Evolutionary conservation across 1,139 yeast genomes (phyloP).

Genomic region (Keqinozyma sinolaborantium): DNA sequence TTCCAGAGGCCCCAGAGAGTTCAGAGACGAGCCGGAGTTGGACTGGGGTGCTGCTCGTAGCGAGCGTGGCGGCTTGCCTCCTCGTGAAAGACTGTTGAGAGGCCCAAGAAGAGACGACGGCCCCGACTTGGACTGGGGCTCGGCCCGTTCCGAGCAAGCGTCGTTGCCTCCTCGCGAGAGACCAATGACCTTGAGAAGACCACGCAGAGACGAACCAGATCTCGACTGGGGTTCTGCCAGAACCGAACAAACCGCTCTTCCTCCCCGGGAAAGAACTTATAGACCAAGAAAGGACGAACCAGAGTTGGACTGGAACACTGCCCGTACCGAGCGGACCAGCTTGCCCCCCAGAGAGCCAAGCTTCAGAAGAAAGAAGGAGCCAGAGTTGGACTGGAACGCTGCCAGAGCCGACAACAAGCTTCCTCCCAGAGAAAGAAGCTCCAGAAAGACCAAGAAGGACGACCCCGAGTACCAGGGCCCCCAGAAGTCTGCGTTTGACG

Average conservation of each 20-base stretch:
- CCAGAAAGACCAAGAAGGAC: conserved; percentile 17
- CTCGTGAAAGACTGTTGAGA: conserved; percentile 38
- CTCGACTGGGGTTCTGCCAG: conserved; percentile 64
- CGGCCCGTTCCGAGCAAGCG: conserved; percentile 26
- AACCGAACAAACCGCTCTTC: conserved; percentile 26
- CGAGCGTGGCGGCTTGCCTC: conserved; percentile 28
- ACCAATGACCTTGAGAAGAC: conserved; percentile 29
- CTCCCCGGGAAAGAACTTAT: conserved; percentile 34
- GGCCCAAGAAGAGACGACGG: conserved; percentile 26
- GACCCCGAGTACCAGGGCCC: conserved; percentile 39
- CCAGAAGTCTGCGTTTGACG: conserved; percentile 61
- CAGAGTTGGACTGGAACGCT: conserved; percentile 59
- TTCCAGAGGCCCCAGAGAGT: conserved; percentile 36
- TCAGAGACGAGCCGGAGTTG: conserved; percentile 49
- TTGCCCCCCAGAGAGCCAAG: conserved; percentile 37
- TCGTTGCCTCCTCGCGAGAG: conserved; percentile 26
- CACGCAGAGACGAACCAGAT: conserved; percentile 47
- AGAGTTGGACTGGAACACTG: conserved; percentile 44
- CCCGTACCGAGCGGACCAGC: conserved; percentile 23
- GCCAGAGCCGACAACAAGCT: conserved; percentile 42
- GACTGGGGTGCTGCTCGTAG: conserved; percentile 55
- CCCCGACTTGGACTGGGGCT: conserved; percentile 59
- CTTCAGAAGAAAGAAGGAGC: conserved; percentile 40
- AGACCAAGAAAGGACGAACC: conserved; percentile 37
- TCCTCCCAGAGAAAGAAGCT: conserved; percentile 15